Conservation (phyloP, 352 stramenopile species). For the Globisporangium paroecandrum region DNA sequence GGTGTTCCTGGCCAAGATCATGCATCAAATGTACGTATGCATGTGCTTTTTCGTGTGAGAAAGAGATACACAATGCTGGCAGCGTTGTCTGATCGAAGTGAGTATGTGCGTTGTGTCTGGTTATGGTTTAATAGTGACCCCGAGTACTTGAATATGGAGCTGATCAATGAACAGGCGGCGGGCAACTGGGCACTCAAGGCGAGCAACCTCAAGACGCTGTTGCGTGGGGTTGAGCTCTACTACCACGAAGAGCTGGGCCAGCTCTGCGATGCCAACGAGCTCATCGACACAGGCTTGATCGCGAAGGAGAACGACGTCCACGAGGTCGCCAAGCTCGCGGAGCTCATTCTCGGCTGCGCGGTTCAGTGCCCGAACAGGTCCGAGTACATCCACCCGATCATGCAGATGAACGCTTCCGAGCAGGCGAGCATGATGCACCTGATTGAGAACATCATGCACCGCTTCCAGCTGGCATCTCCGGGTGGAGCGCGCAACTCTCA, state of each 20-base stretch:
- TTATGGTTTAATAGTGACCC: constrained; percentile 37
- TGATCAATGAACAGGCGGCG: constrained; percentile 55
- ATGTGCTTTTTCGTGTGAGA: not conserved
- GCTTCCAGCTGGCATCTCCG: constrained; percentile 63
- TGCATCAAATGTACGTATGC: constrained; percentile 77
- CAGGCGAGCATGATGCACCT: constrained; percentile 83
- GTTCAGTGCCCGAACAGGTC: constrained; percentile 78
- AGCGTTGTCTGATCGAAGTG: not conserved
- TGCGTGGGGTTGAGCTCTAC: constrained; percentile 74
- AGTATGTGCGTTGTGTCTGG: constrained; percentile 8
- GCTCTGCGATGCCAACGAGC: constrained; percentile 60
- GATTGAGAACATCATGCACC: constrained; percentile 82
- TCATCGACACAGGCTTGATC: constrained; percentile 66
- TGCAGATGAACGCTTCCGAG: constrained; percentile 74
- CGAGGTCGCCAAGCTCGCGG: constrained; percentile 66
- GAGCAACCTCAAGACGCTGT: constrained; percentile 78
- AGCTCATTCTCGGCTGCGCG: constrained; percentile 72
- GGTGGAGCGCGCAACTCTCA: constrained; percentile 21
- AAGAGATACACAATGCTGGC: not conserved
- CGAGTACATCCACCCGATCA: constrained; percentile 84
- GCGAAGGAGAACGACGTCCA: constrained; percentile 67
- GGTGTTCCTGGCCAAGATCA: constrained; percentile 79
- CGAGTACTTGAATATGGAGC: constrained; percentile 77
- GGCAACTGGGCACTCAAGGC: constrained; percentile 75
- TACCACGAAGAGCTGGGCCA: constrained; percentile 82